phyloP scores from a whole-genome alignment of 768 basidiomycete species.

The Suillus occidentalis region DNA sequence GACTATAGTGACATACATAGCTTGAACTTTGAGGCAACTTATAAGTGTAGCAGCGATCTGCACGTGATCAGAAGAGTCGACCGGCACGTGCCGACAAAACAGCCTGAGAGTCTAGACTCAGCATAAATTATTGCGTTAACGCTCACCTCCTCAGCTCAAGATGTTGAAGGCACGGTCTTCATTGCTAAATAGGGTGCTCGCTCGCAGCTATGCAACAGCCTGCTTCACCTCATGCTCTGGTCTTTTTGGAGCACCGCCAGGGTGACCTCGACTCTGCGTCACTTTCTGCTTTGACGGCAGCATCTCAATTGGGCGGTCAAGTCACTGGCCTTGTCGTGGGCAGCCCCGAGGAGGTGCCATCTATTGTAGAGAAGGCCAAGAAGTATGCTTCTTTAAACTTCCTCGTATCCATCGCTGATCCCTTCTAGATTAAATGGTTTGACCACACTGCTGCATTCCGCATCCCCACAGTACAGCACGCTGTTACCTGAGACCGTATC shows the following conservation, averaged over 20 bases:
- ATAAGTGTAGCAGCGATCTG: too few species aligned
- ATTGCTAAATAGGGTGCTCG: constrained; percentile 29
- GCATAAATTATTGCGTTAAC: not conserved
- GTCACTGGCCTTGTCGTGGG: constrained; percentile 77
- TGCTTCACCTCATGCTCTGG: constrained; percentile 64
- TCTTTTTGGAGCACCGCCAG: constrained; percentile 80
- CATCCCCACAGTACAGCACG: constrained; percentile 62
- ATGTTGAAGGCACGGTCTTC: constrained; percentile 5
- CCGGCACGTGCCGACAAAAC: too few species aligned
- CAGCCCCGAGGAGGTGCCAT: constrained; percentile 60
- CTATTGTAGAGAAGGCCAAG: constrained; percentile 74
- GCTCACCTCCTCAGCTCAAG: not conserved
- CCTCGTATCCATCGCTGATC: not conserved
- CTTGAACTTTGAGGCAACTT: too few species aligned
- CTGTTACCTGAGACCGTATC: constrained; percentile 51
- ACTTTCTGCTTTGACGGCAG: constrained; percentile 90
- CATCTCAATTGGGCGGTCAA: constrained; percentile 66
- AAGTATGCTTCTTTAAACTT: constrained; percentile 51
- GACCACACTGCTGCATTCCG: constrained; percentile 64
- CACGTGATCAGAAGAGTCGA: too few species aligned
- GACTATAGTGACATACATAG: too few species aligned
- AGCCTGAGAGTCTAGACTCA: not conserved
- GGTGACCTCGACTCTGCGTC: constrained; percentile 80
- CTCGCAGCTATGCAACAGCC: constrained; percentile 51
- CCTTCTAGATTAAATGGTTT: constrained; percentile 64